Evolutionary conservation across 2,329 filamentous ascomycete genomes (phyloP), one percentile per base, ranked within the genome.

Genomic region (Aspergillus novoparasiticus): DNA sequence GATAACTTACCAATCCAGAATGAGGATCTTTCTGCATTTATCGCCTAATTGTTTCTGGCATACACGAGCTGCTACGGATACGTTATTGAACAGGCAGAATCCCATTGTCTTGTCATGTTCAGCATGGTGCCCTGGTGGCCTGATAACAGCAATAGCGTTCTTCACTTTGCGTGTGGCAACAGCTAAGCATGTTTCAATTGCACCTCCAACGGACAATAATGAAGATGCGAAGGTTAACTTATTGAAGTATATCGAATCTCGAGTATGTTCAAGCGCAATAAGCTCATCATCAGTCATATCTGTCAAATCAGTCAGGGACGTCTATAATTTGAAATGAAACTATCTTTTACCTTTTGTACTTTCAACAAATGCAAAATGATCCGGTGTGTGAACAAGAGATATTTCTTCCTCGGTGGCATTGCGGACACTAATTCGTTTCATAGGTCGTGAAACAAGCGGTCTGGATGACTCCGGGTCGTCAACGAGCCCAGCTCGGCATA

Each of bases 31-130:
- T 61, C 93, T 89, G 73, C 94, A 97, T 10, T 81, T 81, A 4
- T 94, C 87, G 1, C 91, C 91, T 69, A 91, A 95, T 64, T 93
- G 89, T 59, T 85, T 82, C 75, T 97, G 93, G 74, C 94, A 97
- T 14, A 94, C 91, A 64, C 88, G 90, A n/a, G 93, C 90, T 1
- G 94, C 94, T 63, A 99, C 91, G 23, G 92, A 93, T 3, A 98
- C 95, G 73, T 99, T 99, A 81, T 99, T 97, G 81, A 98, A 98
- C 63, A 98, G 87, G 76, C 95, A 99, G 74, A 99, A 99, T 0
- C 95, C 95, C 85, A 97, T 95, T 0, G 94, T 87, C 41, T 89
- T 84, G 71, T 95, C 86, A 62, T 88, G 89, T 75, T 99, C 95
- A 1, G 95, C 95, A 77, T 99, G 95, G 73, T 99, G 95, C 0